Evolutionary conservation across 1,284 basidiomycete genomes (phyloP).

Genomic region (Cryptococcus neoformans): DNA sequence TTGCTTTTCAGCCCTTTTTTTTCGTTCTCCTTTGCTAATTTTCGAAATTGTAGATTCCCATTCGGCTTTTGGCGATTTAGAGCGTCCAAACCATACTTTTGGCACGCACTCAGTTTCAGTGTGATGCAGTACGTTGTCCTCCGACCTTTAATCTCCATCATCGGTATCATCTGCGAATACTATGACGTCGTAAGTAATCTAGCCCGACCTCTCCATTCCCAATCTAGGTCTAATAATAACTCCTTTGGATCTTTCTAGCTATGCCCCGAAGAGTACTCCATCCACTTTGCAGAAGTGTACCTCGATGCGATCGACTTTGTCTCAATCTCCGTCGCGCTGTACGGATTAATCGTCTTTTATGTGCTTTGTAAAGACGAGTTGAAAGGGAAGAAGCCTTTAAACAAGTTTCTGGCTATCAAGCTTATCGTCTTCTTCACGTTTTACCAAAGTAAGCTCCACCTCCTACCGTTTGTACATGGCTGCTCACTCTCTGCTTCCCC

Average conservation of each 20-base stretch:
- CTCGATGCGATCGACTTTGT: slow-evolving; percentile 67
- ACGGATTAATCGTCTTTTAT: slow-evolving; percentile 77
- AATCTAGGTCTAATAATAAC: no score
- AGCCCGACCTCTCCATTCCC: no score
- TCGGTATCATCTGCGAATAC: slow-evolving; percentile 69
- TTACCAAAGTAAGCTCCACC: slow-evolving; percentile 34
- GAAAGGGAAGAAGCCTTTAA: slow-evolving; percentile 68
- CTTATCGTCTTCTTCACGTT: slow-evolving; percentile 69
- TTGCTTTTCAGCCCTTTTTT: slow-evolving; percentile 18
- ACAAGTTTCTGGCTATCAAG: slow-evolving; percentile 56
- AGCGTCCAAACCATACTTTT: slow-evolving; percentile 83
- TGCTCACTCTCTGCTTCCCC: neutral
- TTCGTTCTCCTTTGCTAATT: neutral
- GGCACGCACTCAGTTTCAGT: slow-evolving; percentile 72
- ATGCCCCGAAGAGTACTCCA: slow-evolving; percentile 54
- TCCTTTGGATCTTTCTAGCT: slow-evolving; percentile 8
- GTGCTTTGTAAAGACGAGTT: slow-evolving; percentile 74
- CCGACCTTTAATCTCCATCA: slow-evolving; percentile 65
- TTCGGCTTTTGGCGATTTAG: slow-evolving; percentile 56
- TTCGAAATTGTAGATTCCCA: slow-evolving; percentile 53
- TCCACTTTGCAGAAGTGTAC: slow-evolving; percentile 67
- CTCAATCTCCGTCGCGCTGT: slow-evolving; percentile 74
- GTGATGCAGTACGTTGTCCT: slow-evolving; percentile 71
- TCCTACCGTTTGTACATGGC: neutral
- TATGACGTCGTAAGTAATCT: slow-evolving; percentile 60